phyloP scores from a whole-genome alignment of 495 filamentous ascomycete species.

The Penicillium simplicissimum region DNA sequence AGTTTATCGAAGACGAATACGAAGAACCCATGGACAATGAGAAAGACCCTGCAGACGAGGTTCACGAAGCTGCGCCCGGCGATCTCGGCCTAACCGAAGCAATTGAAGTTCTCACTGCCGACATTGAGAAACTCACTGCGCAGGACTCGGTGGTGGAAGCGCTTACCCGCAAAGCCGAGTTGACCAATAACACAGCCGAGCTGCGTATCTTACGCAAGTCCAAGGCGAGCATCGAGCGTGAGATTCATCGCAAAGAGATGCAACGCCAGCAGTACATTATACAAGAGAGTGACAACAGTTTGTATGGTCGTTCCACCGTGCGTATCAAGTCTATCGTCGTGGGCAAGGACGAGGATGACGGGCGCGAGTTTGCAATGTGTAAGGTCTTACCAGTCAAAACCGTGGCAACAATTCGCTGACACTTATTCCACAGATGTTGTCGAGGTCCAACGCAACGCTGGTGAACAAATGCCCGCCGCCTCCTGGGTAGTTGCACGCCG shows the following conservation, averaged over 20 bases:
- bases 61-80: constrained; percentile 93
- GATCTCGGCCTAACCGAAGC: constrained; percentile 94
- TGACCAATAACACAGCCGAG: constrained; percentile 95
- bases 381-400: constrained; percentile 24
- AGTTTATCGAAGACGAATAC: constrained; percentile 80
- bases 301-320: constrained; percentile 88
- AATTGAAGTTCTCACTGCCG: constrained; percentile 76
- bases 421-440: constrained; percentile 62
- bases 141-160: constrained; percentile 93
- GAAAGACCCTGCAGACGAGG: constrained; percentile 71
- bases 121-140: constrained; percentile 84
- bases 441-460: constrained; percentile 85
- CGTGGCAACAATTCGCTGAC: neutral
- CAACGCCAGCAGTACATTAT: constrained; percentile 96
- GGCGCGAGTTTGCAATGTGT: constrained; percentile 90
- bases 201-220: constrained; percentile 91
- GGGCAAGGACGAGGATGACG: constrained; percentile 88
- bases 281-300: constrained; percentile 96
- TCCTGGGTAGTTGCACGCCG: constrained; percentile 78
- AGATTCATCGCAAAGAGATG: constrained; percentile 91
- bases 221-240: constrained; percentile 85
- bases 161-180: constrained; percentile 86
- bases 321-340: constrained; percentile 91
- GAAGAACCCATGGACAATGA: constrained; percentile 67
- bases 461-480: constrained; percentile 83